Conservation (phyloP, 129 eudicot species). For the Chrysanthemum lavandulifolium region DNA sequence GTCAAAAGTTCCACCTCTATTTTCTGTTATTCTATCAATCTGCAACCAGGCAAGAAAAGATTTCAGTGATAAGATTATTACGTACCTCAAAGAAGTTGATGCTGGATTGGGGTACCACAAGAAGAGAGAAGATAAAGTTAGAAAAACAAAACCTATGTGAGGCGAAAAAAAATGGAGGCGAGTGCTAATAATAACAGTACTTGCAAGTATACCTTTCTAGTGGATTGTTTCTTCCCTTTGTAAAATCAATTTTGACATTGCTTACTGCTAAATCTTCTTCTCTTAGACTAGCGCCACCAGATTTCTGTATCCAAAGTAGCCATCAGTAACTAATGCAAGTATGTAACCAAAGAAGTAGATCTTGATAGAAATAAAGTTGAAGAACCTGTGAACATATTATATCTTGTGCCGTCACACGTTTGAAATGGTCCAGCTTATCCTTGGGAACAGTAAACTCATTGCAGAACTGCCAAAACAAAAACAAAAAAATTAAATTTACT, state of each 20-base stretch:
- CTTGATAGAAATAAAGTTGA: not conserved
- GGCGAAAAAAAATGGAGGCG: not conserved
- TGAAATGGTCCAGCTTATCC: conserved; percentile 70
- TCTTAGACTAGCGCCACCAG: conserved; percentile 39
- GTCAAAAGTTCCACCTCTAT: not conserved
- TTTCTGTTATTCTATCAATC: not conserved
- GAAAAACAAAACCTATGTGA: conserved; percentile 13
- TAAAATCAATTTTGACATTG: conserved; percentile 83
- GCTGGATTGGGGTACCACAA: conserved; percentile 44
- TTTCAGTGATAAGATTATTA: not conserved
- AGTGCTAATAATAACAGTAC: not conserved
- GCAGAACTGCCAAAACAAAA: conserved; percentile 56
- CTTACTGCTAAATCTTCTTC: conserved; percentile 86
- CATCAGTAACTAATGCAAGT: not conserved
- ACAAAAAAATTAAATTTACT: not conserved
- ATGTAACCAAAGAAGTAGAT: not conserved
- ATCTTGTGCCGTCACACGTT: conserved; percentile 62
- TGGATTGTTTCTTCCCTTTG: conserved; percentile 78
- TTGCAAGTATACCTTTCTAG: conserved; percentile 53
- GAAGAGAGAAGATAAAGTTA: conserved; percentile 24
- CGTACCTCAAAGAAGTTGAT: conserved; percentile 87
- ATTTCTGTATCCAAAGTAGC: conserved; percentile 40
- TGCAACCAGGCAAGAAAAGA: not conserved
- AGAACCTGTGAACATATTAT: conserved; percentile 87
- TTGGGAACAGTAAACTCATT: conserved; percentile 91